Percentiles rank a stretch among this genome's conserved stretches.
These are phyloP conservation scores for Suhomyces tanzawaensis DNA, from an alignment of 805 yeast genomes.

Conservation along the genomic window DNA sequence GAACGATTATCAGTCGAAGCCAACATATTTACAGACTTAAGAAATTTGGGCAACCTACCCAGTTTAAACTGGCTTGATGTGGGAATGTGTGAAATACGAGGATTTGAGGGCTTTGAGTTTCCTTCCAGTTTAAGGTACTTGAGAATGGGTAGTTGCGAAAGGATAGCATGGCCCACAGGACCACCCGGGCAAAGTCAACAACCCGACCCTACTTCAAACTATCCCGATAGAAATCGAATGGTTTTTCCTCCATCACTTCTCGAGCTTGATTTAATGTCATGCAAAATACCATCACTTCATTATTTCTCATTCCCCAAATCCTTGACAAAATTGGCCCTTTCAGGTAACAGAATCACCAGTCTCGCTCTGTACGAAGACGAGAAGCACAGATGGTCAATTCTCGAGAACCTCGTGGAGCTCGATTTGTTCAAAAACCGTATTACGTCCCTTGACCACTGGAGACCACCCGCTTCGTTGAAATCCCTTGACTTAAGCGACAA, in stretches of 20 bases:
- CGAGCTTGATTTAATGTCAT: conserved; percentile 23
- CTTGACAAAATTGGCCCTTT: conserved; percentile 19
- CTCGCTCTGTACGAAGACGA: conserved; percentile 19
- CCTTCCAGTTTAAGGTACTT: conserved; percentile 25
- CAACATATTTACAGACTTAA: conserved; percentile 18
- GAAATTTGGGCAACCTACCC: background rate
- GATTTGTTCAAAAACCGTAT: conserved; percentile 24
- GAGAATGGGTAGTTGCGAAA: conserved; percentile 7
- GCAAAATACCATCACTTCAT: conserved; percentile 18
- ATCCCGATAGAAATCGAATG: conserved; percentile 11
- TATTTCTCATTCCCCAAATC: conserved; percentile 24
- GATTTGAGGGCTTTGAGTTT: conserved; percentile 18
- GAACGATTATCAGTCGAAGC: conserved; percentile 21
- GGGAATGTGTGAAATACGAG: background rate
- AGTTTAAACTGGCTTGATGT: background rate
- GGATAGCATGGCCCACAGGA: background rate
- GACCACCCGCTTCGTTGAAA: conserved; percentile 14
- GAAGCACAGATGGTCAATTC: conserved; percentile 20
- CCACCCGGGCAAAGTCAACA: background rate
- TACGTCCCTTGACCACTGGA: conserved; percentile 14
- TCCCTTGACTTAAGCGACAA: conserved; percentile 24
- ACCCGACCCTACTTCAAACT: background rate
- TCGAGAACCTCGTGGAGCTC: conserved; percentile 21
- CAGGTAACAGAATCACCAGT: conserved; percentile 24
- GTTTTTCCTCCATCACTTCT: conserved; percentile 21